Evolutionary conservation across 1,284 basidiomycete species (phyloP).

Genomic region (Heterobasidion annosum): DNA sequence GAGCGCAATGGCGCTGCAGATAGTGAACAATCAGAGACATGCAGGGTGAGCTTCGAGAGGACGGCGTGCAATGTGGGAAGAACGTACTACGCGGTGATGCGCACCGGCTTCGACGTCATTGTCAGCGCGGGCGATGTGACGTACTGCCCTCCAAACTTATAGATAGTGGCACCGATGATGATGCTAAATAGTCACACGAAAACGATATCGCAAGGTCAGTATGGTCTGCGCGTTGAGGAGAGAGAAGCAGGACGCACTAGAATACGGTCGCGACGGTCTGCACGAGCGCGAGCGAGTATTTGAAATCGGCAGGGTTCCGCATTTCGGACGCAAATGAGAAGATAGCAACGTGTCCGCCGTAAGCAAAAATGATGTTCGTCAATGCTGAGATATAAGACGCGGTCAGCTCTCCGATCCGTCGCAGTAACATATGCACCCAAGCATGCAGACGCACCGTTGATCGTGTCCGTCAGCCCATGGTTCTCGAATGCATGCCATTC

Average conservation of each 20-base stretch:
- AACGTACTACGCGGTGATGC: slow-evolving; percentile 6
- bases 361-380: slow-evolving; percentile 7
- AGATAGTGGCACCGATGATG: slow-evolving; percentile 3
- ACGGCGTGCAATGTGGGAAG: background rate
- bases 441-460: slow-evolving; percentile 2
- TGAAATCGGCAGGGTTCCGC: slow-evolving; percentile 6
- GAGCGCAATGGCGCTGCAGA: slow-evolving; percentile 3
- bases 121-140: slow-evolving; percentile 5
- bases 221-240: no score
- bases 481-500: slow-evolving; percentile 7
- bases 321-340: slow-evolving; percentile 8
- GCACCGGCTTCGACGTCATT: slow-evolving; percentile 5
- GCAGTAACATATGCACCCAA: background rate
- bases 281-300: slow-evolving; percentile 6
- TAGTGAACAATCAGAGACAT: background rate
- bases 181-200: background rate
- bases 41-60: no score
- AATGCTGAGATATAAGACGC: background rate
- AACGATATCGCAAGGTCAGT: background rate
- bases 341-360: slow-evolving; percentile 7
- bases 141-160: slow-evolving; percentile 5
- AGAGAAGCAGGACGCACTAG: background rate
- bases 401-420: background rate
- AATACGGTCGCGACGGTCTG: slow-evolving; percentile 5
- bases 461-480: slow-evolving; percentile 2